Evolutionary conservation across 305 asterid species (phyloP), one percentile per base, ranked within the genome.

Genomic region (Fraxinus floribunda): DNA sequence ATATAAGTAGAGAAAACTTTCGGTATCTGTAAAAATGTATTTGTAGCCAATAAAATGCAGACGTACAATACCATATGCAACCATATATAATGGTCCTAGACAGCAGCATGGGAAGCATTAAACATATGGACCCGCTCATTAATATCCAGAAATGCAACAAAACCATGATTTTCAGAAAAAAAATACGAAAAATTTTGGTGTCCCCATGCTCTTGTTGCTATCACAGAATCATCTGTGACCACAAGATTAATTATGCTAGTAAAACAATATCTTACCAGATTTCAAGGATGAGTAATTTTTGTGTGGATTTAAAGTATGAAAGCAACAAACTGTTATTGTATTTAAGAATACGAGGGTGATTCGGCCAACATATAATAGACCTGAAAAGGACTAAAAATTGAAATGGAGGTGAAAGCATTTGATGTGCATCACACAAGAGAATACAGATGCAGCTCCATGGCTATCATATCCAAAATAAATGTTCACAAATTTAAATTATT

Each of bases 41-140:
- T 77, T 26, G 22, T 64, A 70, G 81, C 81, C 79, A 84, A 68
- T 66, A 78, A 22, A 75, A 75, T 73, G 79, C 76, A 85, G 76
- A 80, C 80, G 70, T 84, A 89, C 75, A 85, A 80, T 57, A 84
- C 81, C 82, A 87, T 85, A 86, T 84, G 83, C 88, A 86, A 86
- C 91, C 90, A 91, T 88, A 91, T 79, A 86, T 41, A 81, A 86
- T 85, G 93, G 95, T 72, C 95, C 94, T 85, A 85, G 89, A 71
- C 15, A 85, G 78, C 78, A 82, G 87, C 85, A 89, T 83, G 89
- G 89, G 83, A 18, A 38, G 89, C 91, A 91, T 80, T 88, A 83
- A 88, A 80, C 87, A 41, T 55, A 85, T 82, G 90, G 93, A 80
- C 97, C 94, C 90, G 18, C 81, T 73, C 87, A 88, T 82, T 87